Evolutionary conservation across 2,329 filamentous ascomycete species (phyloP).

Genomic region (Aspergillus transmontanensis): DNA sequence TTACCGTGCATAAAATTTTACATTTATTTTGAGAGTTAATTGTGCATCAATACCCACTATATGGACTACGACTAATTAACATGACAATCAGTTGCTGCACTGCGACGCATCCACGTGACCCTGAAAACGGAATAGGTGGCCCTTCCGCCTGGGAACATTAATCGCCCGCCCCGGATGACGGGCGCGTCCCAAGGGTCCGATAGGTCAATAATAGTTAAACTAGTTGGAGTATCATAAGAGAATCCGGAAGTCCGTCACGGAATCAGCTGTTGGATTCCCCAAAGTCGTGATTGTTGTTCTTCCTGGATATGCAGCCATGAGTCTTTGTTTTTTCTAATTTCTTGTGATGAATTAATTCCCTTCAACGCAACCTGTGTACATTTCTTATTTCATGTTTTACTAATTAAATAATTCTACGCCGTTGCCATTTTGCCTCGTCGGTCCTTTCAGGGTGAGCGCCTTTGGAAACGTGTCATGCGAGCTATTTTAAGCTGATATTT

Average conservation of each 20-base stretch:
- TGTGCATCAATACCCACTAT: too few relatives aligned
- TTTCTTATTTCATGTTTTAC: conserved; percentile 14
- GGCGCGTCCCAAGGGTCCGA: conserved; percentile 7
- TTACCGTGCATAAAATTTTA: not conserved
- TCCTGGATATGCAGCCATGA: conserved; percentile 10
- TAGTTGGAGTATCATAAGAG: not conserved
- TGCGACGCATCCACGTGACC: conserved; percentile 9
- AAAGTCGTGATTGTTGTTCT: not conserved
- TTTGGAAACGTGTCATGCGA: conserved; percentile 31
- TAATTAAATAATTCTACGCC: conserved; percentile 7
- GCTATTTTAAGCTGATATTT: conserved; percentile 18
- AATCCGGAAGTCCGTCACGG: conserved; percentile 8
- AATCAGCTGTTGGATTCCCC: not conserved
- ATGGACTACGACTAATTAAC: too few relatives aligned
- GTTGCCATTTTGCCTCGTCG: conserved; percentile 19
- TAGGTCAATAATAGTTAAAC: conserved; percentile 2
- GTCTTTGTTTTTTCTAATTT: conserved; percentile 4
- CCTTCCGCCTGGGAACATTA: conserved; percentile 15
- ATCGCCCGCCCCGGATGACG: conserved; percentile 17
- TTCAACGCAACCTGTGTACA: not conserved
- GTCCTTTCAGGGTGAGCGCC: conserved; percentile 20
- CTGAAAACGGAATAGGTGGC: conserved; percentile 20
- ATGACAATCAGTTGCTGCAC: too few relatives aligned
- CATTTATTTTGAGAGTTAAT: not conserved
- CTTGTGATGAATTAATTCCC: conserved; percentile 1